Base-by-base conservation (phyloP, 1,284 basidiomycete species). In the Athelia sp. region DNA sequence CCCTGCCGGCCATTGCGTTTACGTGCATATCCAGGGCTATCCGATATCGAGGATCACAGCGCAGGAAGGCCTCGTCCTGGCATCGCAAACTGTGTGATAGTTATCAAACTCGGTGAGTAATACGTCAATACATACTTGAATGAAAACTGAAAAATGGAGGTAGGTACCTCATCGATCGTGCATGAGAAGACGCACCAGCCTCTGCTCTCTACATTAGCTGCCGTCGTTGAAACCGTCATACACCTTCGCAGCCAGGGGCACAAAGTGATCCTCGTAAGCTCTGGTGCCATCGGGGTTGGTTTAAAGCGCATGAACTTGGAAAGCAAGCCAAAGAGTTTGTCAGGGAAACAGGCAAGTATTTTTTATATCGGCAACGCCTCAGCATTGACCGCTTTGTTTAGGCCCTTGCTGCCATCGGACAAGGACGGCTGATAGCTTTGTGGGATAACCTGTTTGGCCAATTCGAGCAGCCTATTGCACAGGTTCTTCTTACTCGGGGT, bases 391-490 rank as follows among this genome's bases (percentile, higher is more conserved):
- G 19, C n/a, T 40, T 17, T 40, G 4, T 40, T 38, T 56, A 94
- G 90, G 96, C 96, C 6, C 73, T 99, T 36, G 96, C 96, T 24
- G 96, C 96, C 0, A 93, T 99, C 46, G 96, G 97, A 1, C 97
- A 99, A 73, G 91, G 96, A 8, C 76, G 95, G 50, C 78, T 99
- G 21, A 98, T 99, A 54, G 94, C 93, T 1, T 73, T 99, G 1
- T 99, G 92, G 91, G 97, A 99, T 64, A 95, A 94, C 62, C 73
- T 99, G 40, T 99, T 99, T 60, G 80, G 90, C 2, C 90, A 95
- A 58, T 73, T 98, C 17, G 93, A 90, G 47, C 94, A 97, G 65
- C 92, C 93, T 3, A 97, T 97, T 43, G 97, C 95, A 0, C 96
- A 99, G 68, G 86, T 99, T 40, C 74, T 99, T 50, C 72, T 99